phyloP scores from a whole-genome alignment of 768 basidiomycete genomes.

The Lentinula aciculospora region DNA sequence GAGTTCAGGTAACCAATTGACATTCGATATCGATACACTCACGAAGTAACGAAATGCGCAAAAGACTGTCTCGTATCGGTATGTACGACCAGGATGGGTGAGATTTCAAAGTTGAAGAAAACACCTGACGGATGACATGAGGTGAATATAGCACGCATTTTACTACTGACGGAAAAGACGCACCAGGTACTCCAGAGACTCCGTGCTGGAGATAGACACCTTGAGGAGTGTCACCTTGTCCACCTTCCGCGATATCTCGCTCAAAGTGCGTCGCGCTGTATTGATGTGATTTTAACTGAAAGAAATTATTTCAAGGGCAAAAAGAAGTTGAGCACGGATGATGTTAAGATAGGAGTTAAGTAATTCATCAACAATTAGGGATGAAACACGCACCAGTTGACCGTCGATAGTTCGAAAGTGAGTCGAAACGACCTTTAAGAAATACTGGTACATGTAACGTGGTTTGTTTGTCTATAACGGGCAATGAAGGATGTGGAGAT shows the following conservation, averaged over 20 bases:
- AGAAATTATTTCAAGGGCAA: background rate
- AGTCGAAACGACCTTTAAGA: conserved; percentile 97
- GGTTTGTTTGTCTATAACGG: conserved; percentile 62
- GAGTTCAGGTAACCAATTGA: background rate
- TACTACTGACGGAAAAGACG: background rate
- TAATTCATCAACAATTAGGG: background rate
- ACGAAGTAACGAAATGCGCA: conserved; percentile 98
- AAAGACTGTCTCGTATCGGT: conserved; percentile 89
- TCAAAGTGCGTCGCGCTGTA: conserved; percentile 97
- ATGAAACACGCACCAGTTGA: conserved; percentile 42
- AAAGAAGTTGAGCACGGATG: no score
- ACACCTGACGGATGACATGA: conserved; percentile 37
- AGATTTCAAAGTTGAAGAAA: conserved; percentile 95
- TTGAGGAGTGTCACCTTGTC: conserved; percentile 47
- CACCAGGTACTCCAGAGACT: conserved; percentile 62
- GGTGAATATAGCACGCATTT: background rate
- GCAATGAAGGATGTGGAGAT: background rate
- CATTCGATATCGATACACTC: conserved; percentile 27
- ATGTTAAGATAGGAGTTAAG: background rate
- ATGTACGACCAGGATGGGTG: conserved; percentile 92
- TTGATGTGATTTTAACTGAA: conserved; percentile 84
- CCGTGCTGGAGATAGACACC: conserved; percentile 76
- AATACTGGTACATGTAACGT: conserved; percentile 97
- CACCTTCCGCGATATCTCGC: conserved; percentile 75
- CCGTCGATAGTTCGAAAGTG: conserved; percentile 81